phyloP scores from a whole-genome alignment of 139 green algal genomes.

The Chlorella sp. region DNA sequence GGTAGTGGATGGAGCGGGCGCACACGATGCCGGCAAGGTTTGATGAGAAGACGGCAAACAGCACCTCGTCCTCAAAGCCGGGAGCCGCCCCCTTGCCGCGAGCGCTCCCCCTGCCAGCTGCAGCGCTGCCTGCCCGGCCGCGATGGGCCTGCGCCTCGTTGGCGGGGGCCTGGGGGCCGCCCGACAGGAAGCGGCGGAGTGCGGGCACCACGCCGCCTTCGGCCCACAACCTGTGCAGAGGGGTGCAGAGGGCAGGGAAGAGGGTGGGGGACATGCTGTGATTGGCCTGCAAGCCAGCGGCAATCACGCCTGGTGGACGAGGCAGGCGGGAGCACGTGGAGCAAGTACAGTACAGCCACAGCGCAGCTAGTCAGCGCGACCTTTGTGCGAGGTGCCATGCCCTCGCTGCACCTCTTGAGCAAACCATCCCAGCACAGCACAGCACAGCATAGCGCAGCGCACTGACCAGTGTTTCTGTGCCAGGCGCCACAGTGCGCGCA shows the following conservation, averaged over 20 bases:
- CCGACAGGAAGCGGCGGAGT: constrained; percentile 13
- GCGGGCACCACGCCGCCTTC: constrained; percentile 21
- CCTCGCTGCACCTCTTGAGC: no score
- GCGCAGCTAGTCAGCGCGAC: no score
- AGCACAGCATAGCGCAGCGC: neutral
- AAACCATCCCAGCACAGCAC: neutral
- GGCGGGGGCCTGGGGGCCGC: neutral
- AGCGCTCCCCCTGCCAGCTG: neutral
- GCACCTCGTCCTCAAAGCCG: constrained; percentile 10
- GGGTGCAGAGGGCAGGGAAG: no score
- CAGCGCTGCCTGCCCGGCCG: neutral
- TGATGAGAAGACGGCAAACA: constrained; percentile 69
- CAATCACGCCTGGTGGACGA: no score
- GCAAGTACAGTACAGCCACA: neutral
- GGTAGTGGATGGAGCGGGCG: constrained; percentile 87
- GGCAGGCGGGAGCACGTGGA: neutral
- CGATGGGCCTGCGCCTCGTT: neutral
- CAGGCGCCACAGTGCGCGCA: constrained; percentile 69
- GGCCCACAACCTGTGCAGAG: neutral
- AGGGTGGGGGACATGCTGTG: neutral
- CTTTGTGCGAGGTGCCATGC: no score
- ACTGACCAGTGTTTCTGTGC: constrained; percentile 61
- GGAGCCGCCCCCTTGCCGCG: neutral
- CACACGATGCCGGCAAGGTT: constrained; percentile 86
- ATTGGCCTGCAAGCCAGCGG: no score